Evolutionary conservation across 2,329 filamentous ascomycete genomes (phyloP).

Genomic region (Botryotinia narcissicola): DNA sequence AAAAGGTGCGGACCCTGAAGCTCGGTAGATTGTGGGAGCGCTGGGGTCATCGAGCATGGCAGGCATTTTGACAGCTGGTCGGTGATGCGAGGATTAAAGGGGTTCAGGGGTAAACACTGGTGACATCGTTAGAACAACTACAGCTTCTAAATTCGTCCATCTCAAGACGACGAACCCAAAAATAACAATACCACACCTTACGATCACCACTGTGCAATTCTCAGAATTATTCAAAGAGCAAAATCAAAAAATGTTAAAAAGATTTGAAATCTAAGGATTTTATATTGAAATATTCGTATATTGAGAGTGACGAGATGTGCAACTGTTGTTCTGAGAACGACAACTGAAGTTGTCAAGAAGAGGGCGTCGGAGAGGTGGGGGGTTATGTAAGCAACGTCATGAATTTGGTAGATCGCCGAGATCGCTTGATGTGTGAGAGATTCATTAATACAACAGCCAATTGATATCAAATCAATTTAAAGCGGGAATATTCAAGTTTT

Average conservation of each 20-base stretch:
- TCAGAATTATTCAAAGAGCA: neutral
- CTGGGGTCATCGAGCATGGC: slow-evolving; percentile 61
- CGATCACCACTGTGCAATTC: neutral
- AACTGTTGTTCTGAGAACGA: slow-evolving; percentile 22
- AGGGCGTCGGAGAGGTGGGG: neutral
- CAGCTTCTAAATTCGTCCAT: neutral
- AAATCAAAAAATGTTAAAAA: slow-evolving; percentile 4
- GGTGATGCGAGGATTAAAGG: slow-evolving; percentile 12
- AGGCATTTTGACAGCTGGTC: slow-evolving; percentile 46
- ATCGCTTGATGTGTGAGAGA: neutral
- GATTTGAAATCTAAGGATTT: neutral
- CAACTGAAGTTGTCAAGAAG: slow-evolving; percentile 11
- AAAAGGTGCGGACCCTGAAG: slow-evolving; percentile 52
- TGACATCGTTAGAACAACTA: slow-evolving; percentile 11
- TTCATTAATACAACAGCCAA: neutral
- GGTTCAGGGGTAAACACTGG: slow-evolving; percentile 7
- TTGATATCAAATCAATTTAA: too few species aligned
- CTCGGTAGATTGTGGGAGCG: slow-evolving; percentile 53
- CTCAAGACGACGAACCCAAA: neutral
- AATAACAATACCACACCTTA: neutral
- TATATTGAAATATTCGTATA: neutral
- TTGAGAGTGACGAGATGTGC: slow-evolving; percentile 20
- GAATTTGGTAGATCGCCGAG: neutral
- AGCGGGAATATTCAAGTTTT: neutral
- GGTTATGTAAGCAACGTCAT: neutral